A percentile compares a stretch with the other conserved stretches of the same genome.
Evolutionary conservation across 768 basidiomycete species (phyloP).

Genomic region (Dioszegia hungarica): DNA sequence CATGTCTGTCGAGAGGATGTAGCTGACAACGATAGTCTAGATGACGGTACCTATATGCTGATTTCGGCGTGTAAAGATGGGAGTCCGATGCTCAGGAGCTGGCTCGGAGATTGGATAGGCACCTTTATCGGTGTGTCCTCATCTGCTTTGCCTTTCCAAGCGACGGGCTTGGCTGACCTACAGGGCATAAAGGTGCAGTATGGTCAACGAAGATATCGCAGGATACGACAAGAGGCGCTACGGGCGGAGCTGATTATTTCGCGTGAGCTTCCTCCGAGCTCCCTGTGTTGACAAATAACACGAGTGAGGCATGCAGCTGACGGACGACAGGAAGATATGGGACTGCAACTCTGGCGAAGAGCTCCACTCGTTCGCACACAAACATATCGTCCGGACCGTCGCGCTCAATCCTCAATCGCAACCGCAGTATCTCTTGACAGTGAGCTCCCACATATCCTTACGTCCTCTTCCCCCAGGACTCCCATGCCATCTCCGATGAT

Average conservation of each 20-base stretch:
- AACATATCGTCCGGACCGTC: constrained; percentile 95
- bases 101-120: constrained; percentile 99
- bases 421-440: constrained; percentile 47
- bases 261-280: constrained; percentile 69
- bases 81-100: constrained; percentile 91
- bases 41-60: constrained; percentile 80
- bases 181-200: constrained; percentile 72
- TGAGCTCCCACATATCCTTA: constrained; percentile 14
- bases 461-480: no score
- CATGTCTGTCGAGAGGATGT: constrained; percentile 6
- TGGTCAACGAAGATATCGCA: constrained; percentile 89
- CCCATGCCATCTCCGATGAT: no score
- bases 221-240: constrained; percentile 79
- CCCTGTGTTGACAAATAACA: no score
- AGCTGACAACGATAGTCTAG: constrained; percentile 54
- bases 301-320: neutral
- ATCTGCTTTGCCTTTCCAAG: neutral
- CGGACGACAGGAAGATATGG: constrained; percentile 75
- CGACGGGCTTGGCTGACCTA: neutral
- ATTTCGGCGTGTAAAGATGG: constrained; percentile 99
- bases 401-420: constrained; percentile 64
- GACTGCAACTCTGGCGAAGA: constrained; percentile 83
- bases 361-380: constrained; percentile 93
- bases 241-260: constrained; percentile 94
- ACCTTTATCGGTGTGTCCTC: constrained; percentile 51